Evolutionary conservation across 2,329 filamentous ascomycete species (phyloP).

Genomic region (Apiospora malaysiana): DNA sequence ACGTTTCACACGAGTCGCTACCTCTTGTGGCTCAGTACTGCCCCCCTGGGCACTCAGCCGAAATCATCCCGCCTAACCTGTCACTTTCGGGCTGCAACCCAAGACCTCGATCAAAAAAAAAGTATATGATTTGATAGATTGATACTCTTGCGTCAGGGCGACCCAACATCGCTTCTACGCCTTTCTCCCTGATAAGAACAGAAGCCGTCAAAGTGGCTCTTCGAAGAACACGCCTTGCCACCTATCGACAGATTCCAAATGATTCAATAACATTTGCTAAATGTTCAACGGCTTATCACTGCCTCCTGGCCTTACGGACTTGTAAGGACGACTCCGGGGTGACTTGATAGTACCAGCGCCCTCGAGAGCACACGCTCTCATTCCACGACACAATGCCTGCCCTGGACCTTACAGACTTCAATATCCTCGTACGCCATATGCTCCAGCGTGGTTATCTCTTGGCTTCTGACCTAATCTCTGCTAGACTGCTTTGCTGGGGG

Average conservation of each 20-base stretch:
- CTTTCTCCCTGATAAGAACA: background rate
- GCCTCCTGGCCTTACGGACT: conserved; percentile 38
- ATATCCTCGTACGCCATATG: conserved; percentile 66
- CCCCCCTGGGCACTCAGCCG: too few relatives aligned
- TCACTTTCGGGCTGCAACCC: background rate
- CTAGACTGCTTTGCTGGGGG: conserved; percentile 71
- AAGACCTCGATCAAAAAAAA: background rate
- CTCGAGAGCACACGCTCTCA: conserved; percentile 4
- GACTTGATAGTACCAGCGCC: background rate
- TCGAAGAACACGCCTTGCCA: background rate
- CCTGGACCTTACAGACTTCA: conserved; percentile 76
- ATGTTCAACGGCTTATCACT: conserved; percentile 35
- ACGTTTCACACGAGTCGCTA: background rate
- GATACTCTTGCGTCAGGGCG: background rate
- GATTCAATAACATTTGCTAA: conserved; percentile 51
- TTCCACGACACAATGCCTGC: conserved; percentile 46
- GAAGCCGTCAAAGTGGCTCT: conserved; percentile 11
- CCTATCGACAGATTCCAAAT: conserved; percentile 35
- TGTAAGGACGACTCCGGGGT: conserved; percentile 44
- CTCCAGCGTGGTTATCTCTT: background rate
- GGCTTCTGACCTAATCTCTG: background rate
- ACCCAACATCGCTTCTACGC: background rate
- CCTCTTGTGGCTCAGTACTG: background rate
- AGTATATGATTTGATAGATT: background rate
- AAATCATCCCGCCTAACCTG: background rate